Conservation (phyloP, 306 rosid genomes). For the Malus sylvestris region DNA sequence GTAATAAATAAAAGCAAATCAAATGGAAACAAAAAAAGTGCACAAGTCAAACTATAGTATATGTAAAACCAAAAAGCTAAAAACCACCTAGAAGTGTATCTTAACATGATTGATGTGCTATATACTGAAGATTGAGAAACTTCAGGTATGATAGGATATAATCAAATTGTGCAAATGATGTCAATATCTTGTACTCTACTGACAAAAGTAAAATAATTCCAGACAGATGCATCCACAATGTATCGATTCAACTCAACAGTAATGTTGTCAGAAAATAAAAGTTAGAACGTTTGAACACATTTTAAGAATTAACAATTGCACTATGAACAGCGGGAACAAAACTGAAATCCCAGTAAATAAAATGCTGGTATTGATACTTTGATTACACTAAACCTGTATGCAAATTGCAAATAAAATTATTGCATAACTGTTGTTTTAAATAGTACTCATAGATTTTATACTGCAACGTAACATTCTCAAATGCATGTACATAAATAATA, state of each 20-base stretch:
- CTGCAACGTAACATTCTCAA: background rate
- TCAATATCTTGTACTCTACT: background rate
- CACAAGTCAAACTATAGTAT: background rate
- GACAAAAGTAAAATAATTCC: background rate
- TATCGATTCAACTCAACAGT: too few species aligned
- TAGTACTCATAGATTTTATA: too few species aligned
- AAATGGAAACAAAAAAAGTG: background rate
- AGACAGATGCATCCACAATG: background rate
- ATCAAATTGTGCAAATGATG: background rate
- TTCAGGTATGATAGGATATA: background rate
- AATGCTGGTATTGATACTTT: background rate
- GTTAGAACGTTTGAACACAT: too few species aligned
- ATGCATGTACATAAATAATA: conserved; percentile 7
- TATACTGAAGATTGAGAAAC: background rate
- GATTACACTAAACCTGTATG: background rate
- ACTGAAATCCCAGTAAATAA: background rate
- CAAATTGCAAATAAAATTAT: background rate
- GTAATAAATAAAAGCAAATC: background rate
- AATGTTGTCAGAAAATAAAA: too few species aligned
- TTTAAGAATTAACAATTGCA: too few species aligned
- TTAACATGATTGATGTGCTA: background rate
- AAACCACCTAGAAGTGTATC: background rate
- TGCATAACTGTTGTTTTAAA: background rate
- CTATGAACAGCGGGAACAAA: too few species aligned
- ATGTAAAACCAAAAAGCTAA: background rate